A percentile compares a stretch with the other conserved stretches of the same genome.
These are phyloP conservation scores for Venturiaceae sp. DNA, from an alignment of 2,329 filamentous ascomycete species.

Conservation along the genomic window DNA sequence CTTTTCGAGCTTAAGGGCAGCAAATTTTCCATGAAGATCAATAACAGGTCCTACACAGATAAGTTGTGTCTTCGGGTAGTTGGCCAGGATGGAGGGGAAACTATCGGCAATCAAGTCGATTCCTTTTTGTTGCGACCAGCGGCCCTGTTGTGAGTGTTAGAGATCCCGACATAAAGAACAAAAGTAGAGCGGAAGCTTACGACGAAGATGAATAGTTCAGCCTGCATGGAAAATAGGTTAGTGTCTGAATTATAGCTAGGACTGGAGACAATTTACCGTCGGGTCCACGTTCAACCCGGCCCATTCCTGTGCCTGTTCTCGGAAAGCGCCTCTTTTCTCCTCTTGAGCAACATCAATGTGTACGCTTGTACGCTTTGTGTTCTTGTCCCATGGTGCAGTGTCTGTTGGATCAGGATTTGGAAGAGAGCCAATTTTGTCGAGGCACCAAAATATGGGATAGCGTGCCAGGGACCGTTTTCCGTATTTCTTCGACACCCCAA, in stretches of 20 bases:
- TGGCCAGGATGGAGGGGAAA: conserved; percentile 52
- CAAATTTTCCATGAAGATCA: conserved; percentile 59
- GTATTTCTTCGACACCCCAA: conserved; percentile 60
- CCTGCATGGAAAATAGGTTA: conserved; percentile 19
- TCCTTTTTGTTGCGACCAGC: conserved; percentile 62
- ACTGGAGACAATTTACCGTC: conserved; percentile 17
- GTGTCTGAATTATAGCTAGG: neutral
- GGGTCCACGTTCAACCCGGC: conserved; percentile 52
- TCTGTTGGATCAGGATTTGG: conserved; percentile 59
- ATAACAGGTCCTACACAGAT: conserved; percentile 57
- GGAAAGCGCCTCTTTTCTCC: conserved; percentile 40
- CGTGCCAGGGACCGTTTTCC: conserved; percentile 56
- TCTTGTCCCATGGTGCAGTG: conserved; percentile 50
- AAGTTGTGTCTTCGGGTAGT: conserved; percentile 49
- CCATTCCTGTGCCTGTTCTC: conserved; percentile 57
- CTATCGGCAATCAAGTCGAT: conserved; percentile 60
- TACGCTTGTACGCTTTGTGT: conserved; percentile 34
- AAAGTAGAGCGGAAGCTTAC: no score
- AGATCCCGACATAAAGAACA: no score
- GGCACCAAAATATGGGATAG: conserved; percentile 61
- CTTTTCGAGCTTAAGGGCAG: conserved; percentile 52
- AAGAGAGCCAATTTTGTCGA: conserved; percentile 51
- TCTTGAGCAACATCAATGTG: conserved; percentile 47
- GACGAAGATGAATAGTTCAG: conserved; percentile 59
- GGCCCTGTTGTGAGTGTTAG: no score